A percentile compares a stretch with the other conserved stretches of the same genome.
These are phyloP conservation scores for Reticulascus tulasneorum DNA, from an alignment of 2,329 filamentous ascomycete genomes.

Conservation along the genomic window DNA sequence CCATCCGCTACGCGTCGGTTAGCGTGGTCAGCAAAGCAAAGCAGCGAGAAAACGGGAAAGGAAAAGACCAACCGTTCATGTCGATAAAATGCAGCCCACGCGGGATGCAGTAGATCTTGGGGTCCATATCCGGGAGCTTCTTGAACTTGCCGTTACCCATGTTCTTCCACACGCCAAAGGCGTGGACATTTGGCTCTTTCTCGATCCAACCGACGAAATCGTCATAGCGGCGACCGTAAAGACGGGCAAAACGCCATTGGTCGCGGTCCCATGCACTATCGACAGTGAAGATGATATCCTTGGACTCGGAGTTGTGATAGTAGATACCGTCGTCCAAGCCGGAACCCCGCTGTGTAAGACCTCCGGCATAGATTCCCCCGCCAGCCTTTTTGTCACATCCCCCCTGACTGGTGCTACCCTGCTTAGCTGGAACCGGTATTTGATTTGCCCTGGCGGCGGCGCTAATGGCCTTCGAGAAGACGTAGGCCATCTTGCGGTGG, in stretches of 20 bases:
- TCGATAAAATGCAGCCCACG: constrained; percentile 8
- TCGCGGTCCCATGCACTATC: constrained; percentile 17
- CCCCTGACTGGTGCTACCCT: not conserved
- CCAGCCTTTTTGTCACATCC: constrained; percentile 19
- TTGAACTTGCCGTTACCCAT: not conserved
- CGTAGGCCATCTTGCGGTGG: constrained; percentile 9
- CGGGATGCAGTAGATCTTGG: constrained; percentile 4
- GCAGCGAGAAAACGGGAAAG: too few species aligned
- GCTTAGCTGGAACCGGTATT: not conserved
- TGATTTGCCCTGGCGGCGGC: not conserved
- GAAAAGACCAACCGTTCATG: constrained; percentile 9
- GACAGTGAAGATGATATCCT: constrained; percentile 13
- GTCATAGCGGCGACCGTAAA: constrained; percentile 14
- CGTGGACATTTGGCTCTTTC: not conserved
- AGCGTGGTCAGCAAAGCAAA: too few species aligned
- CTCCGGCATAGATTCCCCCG: constrained; percentile 16
- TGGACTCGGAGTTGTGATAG: constrained; percentile 16
- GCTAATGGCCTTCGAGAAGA: constrained; percentile 19
- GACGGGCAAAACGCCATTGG: constrained; percentile 19
- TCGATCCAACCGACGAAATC: constrained; percentile 10
- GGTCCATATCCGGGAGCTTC: constrained; percentile 7
- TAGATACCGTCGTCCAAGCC: constrained; percentile 26
- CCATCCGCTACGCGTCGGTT: too few species aligned
- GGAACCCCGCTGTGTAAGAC: constrained; percentile 21
- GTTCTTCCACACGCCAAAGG: constrained; percentile 2